Conservation (phyloP, 257 asterid species). For the Lithospermum erythrorhizon region DNA sequence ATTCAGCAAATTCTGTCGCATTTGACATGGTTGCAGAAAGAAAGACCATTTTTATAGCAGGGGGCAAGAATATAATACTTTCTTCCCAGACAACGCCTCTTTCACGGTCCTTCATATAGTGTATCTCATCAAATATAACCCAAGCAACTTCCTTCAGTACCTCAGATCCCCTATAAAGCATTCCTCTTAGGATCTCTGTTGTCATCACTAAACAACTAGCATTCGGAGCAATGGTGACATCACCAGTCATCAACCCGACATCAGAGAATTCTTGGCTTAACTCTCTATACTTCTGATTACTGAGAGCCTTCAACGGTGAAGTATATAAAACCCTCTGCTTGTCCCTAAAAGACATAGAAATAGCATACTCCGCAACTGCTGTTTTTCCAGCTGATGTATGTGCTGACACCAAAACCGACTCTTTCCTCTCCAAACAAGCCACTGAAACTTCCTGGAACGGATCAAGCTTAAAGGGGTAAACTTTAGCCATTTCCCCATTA, state of each 20-base stretch:
- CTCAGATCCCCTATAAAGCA: constrained; percentile 97
- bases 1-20: constrained; percentile 96
- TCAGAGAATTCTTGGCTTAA: constrained; percentile 83
- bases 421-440: constrained; percentile 84
- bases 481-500: constrained; percentile 64
- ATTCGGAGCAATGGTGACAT: constrained; percentile 81
- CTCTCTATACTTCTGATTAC: constrained; percentile 94
- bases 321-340: constrained; percentile 90
- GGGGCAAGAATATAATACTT: constrained; percentile 92
- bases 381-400: constrained; percentile 99
- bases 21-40: constrained; percentile 97
- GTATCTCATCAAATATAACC: constrained; percentile 99
- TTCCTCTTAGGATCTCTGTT: constrained; percentile 86
- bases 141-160: constrained; percentile 95
- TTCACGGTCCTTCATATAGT: constrained; percentile 98
- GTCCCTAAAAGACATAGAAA: constrained; percentile 88
- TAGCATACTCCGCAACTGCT: constrained; percentile 97
- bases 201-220: constrained; percentile 99
- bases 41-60: constrained; percentile 94
- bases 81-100: constrained; percentile 65
- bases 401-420: constrained; percentile 83
- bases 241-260: constrained; percentile 99
- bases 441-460: constrained; percentile 87
- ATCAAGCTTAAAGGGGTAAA: constrained; percentile 68
- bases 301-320: constrained; percentile 83